Percentiles rank a stretch among this genome's conserved stretches.
Evolutionary conservation across 1,284 basidiomycete species (phyloP).

Genomic region (Ganoderma resinaceum): DNA sequence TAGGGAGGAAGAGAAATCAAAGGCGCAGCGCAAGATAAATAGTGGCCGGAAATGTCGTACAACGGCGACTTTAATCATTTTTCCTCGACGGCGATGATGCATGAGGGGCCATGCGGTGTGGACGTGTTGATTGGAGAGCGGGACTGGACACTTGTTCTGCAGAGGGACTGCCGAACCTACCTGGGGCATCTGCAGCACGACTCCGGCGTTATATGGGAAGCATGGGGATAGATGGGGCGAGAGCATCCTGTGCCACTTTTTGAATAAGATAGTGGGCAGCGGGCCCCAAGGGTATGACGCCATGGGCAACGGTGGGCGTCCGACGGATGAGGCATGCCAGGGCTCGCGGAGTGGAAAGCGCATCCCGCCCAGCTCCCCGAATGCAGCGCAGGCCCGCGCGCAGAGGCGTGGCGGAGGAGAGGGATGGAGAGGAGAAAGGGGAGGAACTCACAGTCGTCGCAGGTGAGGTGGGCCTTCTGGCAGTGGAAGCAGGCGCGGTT

Average conservation of each 20-base stretch:
- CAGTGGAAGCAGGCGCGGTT: slow-evolving; percentile 94
- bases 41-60: neutral
- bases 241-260: neutral
- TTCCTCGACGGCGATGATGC: neutral
- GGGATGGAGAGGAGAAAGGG: neutral
- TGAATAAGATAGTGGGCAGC: neutral
- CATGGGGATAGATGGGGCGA: slow-evolving; percentile 7
- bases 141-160: neutral
- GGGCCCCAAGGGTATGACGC: slow-evolving; percentile 6
- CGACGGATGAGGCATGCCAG: neutral
- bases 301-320: slow-evolving; percentile 2
- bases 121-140: neutral
- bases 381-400: slow-evolving; percentile 22
- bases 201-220: neutral
- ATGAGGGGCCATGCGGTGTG: neutral
- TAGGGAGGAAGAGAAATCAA: neutral
- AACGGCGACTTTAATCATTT: neutral
- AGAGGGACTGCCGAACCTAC: neutral
- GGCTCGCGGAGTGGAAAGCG: neutral
- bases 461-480: slow-evolving; percentile 96
- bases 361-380: too few species aligned
- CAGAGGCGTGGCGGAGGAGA: neutral
- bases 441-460: slow-evolving; percentile 85
- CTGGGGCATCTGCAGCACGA: neutral
- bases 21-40: neutral